Conservation (phyloP, 2,329 filamentous ascomycete species). For the Phyllosticta ampelicida region DNA sequence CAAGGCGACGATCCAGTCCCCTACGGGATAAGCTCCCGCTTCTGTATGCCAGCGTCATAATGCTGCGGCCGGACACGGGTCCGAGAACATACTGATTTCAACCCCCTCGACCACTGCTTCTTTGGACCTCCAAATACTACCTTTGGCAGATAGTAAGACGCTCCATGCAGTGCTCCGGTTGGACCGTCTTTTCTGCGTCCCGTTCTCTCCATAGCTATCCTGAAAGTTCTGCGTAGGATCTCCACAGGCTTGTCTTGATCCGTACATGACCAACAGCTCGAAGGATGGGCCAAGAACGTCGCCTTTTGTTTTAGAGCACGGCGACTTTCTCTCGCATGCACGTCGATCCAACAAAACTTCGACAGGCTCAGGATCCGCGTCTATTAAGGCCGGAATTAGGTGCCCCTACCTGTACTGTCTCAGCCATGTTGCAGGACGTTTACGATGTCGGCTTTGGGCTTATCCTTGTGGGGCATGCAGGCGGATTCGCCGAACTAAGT, state of each 20-base stretch:
- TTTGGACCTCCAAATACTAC: not conserved
- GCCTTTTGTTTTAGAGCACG: too few species aligned
- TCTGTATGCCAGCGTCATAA: not conserved
- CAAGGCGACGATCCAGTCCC: not conserved
- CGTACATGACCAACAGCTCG: too few species aligned
- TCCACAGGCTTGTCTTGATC: not conserved
- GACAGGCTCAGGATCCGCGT: too few species aligned
- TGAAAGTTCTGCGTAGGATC: not conserved
- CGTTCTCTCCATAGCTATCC: not conserved
- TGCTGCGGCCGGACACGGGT: not conserved
- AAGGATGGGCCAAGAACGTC: too few species aligned
- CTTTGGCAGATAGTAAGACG: not conserved
- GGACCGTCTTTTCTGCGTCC: not conserved
- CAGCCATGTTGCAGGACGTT: too few species aligned
- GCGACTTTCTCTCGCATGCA: too few species aligned
- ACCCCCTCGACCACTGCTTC: not conserved
- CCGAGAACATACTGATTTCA: not conserved
- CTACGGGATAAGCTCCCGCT: not conserved
- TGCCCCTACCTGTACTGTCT: too few species aligned
- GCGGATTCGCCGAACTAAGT: too few species aligned
- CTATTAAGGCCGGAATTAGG: too few species aligned
- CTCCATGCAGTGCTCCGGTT: not conserved
- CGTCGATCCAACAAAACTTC: too few species aligned
- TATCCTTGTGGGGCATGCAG: too few species aligned
- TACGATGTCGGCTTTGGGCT: too few species aligned